A percentile compares a stretch with the other conserved stretches of the same genome.
Conservation (phyloP, 202 grass and related monocot species). For the Carex sylvatica region DNA sequence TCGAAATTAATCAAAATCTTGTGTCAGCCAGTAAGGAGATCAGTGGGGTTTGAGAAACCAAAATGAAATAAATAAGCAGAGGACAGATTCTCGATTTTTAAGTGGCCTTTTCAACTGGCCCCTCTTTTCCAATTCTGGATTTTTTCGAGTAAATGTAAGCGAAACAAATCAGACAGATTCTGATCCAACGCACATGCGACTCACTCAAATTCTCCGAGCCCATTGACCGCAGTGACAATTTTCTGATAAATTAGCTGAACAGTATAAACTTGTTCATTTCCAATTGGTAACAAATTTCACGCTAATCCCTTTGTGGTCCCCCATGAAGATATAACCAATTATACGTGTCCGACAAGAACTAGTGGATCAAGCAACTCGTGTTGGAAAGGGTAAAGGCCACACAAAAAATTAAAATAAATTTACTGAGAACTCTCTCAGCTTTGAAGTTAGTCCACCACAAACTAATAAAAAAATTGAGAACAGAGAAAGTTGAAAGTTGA, state of each 20-base stretch:
- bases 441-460: not conserved
- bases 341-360: not conserved
- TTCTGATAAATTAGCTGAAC: not conserved
- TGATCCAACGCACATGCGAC: not conserved
- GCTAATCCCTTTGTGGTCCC: not conserved
- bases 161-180: not conserved
- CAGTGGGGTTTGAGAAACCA: not conserved
- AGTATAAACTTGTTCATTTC: not conserved
- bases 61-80: not conserved
- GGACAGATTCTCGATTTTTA: not conserved
- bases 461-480: slow-evolving; percentile 1
- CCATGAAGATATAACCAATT: not conserved
- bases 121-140: not conserved
- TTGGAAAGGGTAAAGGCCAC: not conserved
- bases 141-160: not conserved
- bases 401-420: not conserved
- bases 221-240: not conserved
- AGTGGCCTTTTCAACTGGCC: not conserved
- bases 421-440: not conserved
- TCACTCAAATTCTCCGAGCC: not conserved
- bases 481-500: not conserved
- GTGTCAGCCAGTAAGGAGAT: not conserved
- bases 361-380: not conserved
- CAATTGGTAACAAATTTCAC: not conserved
- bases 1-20: not conserved